A percentile compares a stretch with the other conserved stretches of the same genome.
Conservation (phyloP, 139 green algal species). For the Coelastrella sp. region DNA sequence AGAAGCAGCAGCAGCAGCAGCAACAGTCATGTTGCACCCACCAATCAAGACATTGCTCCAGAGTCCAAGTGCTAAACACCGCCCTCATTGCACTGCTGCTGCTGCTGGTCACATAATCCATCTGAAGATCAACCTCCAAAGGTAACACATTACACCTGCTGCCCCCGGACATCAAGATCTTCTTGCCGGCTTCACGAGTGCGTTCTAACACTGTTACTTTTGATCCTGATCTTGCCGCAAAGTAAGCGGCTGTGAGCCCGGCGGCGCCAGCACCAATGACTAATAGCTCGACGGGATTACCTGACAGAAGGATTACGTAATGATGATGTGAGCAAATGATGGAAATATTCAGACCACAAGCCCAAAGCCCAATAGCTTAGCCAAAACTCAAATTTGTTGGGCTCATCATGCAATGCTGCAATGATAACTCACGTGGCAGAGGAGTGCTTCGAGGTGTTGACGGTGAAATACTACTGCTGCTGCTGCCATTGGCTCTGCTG, state of each 20-base stretch:
- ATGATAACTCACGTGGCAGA: not conserved
- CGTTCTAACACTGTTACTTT: slow-evolving; percentile 83
- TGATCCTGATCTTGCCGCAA: slow-evolving; percentile 56
- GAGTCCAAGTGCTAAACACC: slow-evolving; percentile 79
- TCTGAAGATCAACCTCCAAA: slow-evolving; percentile 56
- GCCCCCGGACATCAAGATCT: slow-evolving; percentile 91
- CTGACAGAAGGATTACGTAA: not conserved
- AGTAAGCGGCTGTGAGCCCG: slow-evolving; percentile 75
- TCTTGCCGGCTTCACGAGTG: slow-evolving; percentile 84
- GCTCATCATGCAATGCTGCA: too few relatives aligned
- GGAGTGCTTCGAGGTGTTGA: not conserved
- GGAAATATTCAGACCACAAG: too few relatives aligned
- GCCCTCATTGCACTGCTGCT: slow-evolving; percentile 64
- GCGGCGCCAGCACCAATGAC: slow-evolving; percentile 71
- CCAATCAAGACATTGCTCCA: slow-evolving; percentile 81
- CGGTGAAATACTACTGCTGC: not conserved
- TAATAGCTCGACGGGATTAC: too few relatives aligned
- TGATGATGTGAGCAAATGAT: too few relatives aligned
- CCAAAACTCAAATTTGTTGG: too few relatives aligned
- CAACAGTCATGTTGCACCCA: slow-evolving; percentile 41
- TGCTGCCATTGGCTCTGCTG: not conserved
- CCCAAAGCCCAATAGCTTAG: too few relatives aligned
- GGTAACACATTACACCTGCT: slow-evolving; percentile 91
- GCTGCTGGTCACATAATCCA: slow-evolving; percentile 83
- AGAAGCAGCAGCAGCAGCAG: not conserved